Base-by-base conservation (phyloP, 1,284 basidiomycete species). In the Apiotrichum gracile region DNA sequence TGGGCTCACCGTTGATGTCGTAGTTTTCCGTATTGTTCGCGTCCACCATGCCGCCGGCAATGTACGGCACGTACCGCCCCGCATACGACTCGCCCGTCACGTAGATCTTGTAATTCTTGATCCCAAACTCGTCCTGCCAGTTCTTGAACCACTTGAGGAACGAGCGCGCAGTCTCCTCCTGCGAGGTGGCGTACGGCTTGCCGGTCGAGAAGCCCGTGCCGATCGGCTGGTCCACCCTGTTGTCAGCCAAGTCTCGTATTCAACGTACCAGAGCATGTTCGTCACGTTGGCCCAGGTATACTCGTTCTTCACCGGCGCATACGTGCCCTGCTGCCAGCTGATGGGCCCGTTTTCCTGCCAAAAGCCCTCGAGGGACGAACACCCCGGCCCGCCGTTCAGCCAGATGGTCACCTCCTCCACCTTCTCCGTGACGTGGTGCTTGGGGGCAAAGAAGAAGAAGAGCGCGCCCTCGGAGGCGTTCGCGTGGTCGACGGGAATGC, bases 321-420 rank as follows among this genome's bases (percentile, higher is more conserved):
- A 83, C 58, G 82, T 81, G 2, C 87, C 87, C 43, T 63, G 77
- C 6, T 79, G 74, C 86, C 87, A 87, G 27, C 76, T 78, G 67
- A 88, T 78, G 0, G 85, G 85, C 81, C 89, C 89, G 27, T 88
- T 88, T 70, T 91, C 89, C 69, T 89, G 85, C 16, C 88, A 70
- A 29, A 86, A 73, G 6, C 88, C 89, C 66, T 88, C 83, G 1
- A 91, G 76, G 4, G 85, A 86, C 9, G 84, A 86, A 66, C 88
- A 91, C 1, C 61, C 61, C 2, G 61, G 61, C 8, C 61, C 57
- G 14, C 58, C 53, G 47, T 61, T 57, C 34, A 64, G 49, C 60
- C 56, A 57, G 50, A 67, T 64, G 24, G 64, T 63, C 33, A 67
- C 42, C 47, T 65, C 64, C 45, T 65, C 57, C 29, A 64, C 51